Conservation (phyloP, 345 rosid species). For the Eucalyptus globulus region DNA sequence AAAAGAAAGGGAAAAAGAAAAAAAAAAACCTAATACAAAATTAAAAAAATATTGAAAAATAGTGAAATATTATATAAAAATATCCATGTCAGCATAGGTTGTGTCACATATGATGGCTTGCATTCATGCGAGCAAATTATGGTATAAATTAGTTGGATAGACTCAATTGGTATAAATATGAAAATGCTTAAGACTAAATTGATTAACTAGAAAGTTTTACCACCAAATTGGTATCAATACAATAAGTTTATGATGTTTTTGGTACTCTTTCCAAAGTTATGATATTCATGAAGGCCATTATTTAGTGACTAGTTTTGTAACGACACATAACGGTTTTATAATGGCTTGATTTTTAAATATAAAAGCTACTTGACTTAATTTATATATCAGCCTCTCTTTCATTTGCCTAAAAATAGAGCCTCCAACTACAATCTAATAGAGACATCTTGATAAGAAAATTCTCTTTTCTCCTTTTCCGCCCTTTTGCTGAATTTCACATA, state of each 20-base stretch:
- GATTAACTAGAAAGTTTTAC: too few species aligned
- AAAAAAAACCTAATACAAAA: too few species aligned
- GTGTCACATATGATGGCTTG: fast-evolving
- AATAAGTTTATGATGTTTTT: not conserved
- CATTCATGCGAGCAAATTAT: fast-evolving
- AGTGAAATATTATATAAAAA: too few species aligned
- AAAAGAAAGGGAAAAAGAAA: too few species aligned
- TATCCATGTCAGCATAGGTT: fast-evolving
- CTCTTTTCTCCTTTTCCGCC: not conserved
- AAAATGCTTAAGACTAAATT: too few species aligned
- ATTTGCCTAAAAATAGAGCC: not conserved
- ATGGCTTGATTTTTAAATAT: too few species aligned
- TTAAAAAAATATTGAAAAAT: too few species aligned
- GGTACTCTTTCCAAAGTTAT: not conserved
- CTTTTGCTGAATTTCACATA: not conserved
- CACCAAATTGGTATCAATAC: too few species aligned
- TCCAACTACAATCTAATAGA: not conserved
- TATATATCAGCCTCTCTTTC: not conserved
- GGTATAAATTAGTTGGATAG: too few species aligned
- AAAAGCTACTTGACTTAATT: too few species aligned
- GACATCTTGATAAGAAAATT: not conserved
- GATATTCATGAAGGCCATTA: not conserved
- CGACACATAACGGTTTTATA: too few species aligned
- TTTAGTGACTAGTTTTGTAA: not conserved
- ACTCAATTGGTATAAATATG: too few species aligned